Evolutionary conservation across 2,329 filamentous ascomycete genomes (phyloP), one percentile per base, ranked within the genome.

Genomic region (Alternaria sp.): DNA sequence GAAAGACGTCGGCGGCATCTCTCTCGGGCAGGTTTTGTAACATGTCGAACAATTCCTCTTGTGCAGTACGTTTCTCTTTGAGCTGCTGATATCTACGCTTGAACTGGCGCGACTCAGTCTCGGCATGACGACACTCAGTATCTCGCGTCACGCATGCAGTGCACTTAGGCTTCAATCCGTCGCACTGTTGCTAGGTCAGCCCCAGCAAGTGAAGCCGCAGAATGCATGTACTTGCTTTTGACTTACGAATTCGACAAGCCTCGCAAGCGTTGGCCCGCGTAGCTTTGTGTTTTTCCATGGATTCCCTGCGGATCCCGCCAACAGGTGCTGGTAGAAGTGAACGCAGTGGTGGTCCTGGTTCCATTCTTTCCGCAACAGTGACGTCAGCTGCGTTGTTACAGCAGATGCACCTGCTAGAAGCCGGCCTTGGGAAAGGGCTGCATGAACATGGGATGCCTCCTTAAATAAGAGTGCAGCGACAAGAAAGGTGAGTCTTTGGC

Each of bases 31-130:
- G 29, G 26, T 14, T 59, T 42, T 52, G 54, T 24, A 68, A 4
- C 14, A 62, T 34, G 5, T 59, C 48, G 40, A 61, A 51, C 9
- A 68, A 29, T 39, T 66, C 61, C 45, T 64, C 65, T 17, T 65
- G 42, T 14, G 58, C 48, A 28, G 51, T 53, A 17, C 29, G 54
- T 23, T 45, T 41, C n/a, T 51, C 39, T 58, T 55, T 36, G 9
- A 62, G 51, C 14, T 60, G 33, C 33, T 56, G 29, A 17, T 56
- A 59, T 42, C 34, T 56, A 29, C 56, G 61, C 49, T 54, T 59
- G 17, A 65, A 45, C 14, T 54, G 39, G 6, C 46, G 63, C 3
- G 37, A 50, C 31, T 51, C 44, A 2, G 41, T 48, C 39, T 62
- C 49, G n/a, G 31, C 23, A 28, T 64, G 59, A n/a, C 33, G 42